Base-by-base conservation (phyloP, 345 rosid species). In the Bretschneidera sinensis region DNA sequence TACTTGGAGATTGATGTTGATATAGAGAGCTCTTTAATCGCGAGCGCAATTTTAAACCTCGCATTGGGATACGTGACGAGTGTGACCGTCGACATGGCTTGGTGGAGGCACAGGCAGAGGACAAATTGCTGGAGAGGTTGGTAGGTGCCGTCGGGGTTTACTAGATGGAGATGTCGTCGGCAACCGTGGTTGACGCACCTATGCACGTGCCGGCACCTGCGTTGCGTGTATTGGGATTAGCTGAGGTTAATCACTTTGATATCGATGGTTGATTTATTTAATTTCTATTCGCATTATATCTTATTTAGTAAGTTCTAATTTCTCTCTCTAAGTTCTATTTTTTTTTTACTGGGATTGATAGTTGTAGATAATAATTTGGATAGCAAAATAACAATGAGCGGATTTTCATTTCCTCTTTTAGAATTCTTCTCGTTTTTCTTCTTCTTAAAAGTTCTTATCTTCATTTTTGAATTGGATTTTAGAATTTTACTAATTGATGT, bases 1-100 rank as follows among this genome's bases (percentile, higher is more conserved):
- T 92, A 92, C 64, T 65, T 89, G 23, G 98, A 92, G 75, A 84
- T 92, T 48, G 97, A 92, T 51, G 97, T 89, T 22, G 95, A 92
- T 21, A 81, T 89, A 0, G 73, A 78, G 17, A 92, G 96, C 78
- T 89, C 96, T 10, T 73, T 81, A 34, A 82, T 92, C 35, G 97
- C 96, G 0, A 82, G 54, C 31, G 85, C 97, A 57, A 85, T 92
- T 54, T 61, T 89, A 21, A 83, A 88, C 35, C 78, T 92, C 1
- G 97, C 91, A 20, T 60, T 92, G 77, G 88, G 97, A 16, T 81
- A 76, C 63, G 92, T 84, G 72, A 82, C 95, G 39, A 74, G 81
- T 68, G 95, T 92, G 56, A 79, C 87, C 5, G 76, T 92, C 24
- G 97, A 92, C 24, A 87, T 92, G 92, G 98, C 48, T 55, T 89